Evolutionary conservation across 2,329 filamentous ascomycete species (phyloP).

Genomic region (Fusarium xyrophilum): DNA sequence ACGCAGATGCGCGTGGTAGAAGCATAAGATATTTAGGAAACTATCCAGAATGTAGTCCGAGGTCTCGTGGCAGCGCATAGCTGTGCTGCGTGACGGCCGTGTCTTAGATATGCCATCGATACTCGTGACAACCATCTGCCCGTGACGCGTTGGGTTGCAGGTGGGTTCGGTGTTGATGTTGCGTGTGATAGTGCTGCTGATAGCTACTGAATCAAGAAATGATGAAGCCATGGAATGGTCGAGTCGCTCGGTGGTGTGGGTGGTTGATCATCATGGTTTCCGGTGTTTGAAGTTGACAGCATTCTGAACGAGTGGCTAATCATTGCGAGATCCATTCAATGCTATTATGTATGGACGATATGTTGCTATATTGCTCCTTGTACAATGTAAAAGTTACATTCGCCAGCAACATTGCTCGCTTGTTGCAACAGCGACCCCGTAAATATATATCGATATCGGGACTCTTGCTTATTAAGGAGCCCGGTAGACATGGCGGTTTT

Average conservation of each 20-base stretch:
- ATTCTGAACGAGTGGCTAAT: conserved; percentile 9
- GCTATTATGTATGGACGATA: not conserved
- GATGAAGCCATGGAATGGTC: conserved; percentile 33
- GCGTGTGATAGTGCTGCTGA: conserved; percentile 21
- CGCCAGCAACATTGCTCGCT: not conserved
- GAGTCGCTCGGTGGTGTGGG: conserved; percentile 32
- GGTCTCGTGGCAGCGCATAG: conserved; percentile 38
- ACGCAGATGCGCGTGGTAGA: conserved; percentile 34
- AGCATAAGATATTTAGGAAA: conserved; percentile 22
- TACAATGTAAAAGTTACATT: not conserved
- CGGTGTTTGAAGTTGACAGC: conserved; percentile 13
- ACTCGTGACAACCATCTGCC: conserved; percentile 27
- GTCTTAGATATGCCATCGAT: conserved; percentile 37
- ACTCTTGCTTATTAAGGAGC: conserved; percentile 1
- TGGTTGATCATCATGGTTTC: conserved; percentile 24
- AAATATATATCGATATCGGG: not conserved
- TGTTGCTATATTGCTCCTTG: not conserved
- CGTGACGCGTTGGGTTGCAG: conserved; percentile 24
- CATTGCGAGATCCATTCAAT: not conserved
- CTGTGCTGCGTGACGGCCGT: conserved; percentile 37
- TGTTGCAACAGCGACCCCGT: conserved; percentile 3
- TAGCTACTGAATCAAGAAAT: conserved; percentile 26
- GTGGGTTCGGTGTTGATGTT: conserved; percentile 25
- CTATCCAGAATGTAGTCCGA: conserved; percentile 25
- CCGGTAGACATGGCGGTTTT: conserved; percentile 3